These are phyloP conservation scores for Parasitella parasitica DNA, from an alignment of 371 early-diverging fungal species.

Conservation along the genomic window DNA sequence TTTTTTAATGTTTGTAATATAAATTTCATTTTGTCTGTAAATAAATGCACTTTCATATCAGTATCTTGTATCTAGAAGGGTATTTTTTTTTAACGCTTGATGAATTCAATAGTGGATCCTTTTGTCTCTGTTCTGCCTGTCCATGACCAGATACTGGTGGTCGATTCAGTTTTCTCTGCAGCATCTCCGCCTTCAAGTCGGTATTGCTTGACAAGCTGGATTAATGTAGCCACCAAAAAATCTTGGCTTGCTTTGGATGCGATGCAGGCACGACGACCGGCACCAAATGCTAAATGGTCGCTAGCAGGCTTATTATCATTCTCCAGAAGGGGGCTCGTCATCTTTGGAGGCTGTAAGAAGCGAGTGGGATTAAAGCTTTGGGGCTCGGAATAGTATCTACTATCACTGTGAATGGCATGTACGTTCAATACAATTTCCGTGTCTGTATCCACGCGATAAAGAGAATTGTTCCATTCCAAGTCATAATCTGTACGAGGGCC, in stretches of 20 bases:
- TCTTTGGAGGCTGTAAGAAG: slow-evolving; percentile 19
- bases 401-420: slow-evolving; percentile 37
- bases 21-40: background rate
- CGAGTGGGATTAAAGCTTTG: slow-evolving; percentile 27
- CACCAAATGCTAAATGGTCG: slow-evolving; percentile 41
- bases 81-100: background rate
- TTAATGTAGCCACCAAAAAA: slow-evolving; percentile 9
- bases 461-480: slow-evolving; percentile 7
- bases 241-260: slow-evolving; percentile 23
- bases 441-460: slow-evolving; percentile 34
- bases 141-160: slow-evolving; percentile 27
- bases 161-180: slow-evolving; percentile 10
- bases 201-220: slow-evolving; percentile 15
- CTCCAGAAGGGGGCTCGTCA: slow-evolving; percentile 9
- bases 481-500: slow-evolving; percentile 39
- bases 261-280: slow-evolving; percentile 36
- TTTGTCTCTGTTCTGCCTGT: slow-evolving; percentile 33
- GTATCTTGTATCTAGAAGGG: too few relatives aligned
- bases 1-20: background rate
- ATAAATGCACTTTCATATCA: background rate
- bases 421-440: slow-evolving; percentile 34
- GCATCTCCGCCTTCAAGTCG: slow-evolving; percentile 25
- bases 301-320: slow-evolving; percentile 18
- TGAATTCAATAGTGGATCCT: slow-evolving; percentile 23
- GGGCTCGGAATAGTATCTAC: slow-evolving; percentile 23